Percentiles rank a stretch among this genome's conserved stretches.
Evolutionary conservation across 2,329 filamentous ascomycete genomes (phyloP).

Genomic region (Sarocladium kiliense): DNA sequence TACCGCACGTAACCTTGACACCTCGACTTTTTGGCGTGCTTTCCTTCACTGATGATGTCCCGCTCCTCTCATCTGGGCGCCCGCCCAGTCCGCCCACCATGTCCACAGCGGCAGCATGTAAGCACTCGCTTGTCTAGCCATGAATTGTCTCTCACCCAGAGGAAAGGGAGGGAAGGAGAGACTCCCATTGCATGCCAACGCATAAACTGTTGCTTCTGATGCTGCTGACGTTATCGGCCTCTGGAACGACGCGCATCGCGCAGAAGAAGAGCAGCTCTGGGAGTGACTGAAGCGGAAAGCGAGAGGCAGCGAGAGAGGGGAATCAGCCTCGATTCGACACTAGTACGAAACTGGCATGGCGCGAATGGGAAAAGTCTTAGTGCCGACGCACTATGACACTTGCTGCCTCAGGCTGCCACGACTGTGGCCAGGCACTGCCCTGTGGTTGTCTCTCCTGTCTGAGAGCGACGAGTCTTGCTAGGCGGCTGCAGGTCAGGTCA

Average conservation of each 20-base stretch:
- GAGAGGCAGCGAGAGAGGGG: constrained; percentile 4
- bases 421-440: background rate
- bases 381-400: constrained; percentile 6
- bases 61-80: constrained; percentile 8
- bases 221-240: background rate
- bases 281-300: constrained; percentile 8
- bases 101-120: background rate
- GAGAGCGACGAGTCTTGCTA: background rate
- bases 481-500: constrained; percentile 1
- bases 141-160: background rate
- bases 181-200: background rate
- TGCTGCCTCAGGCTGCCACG: constrained; percentile 2
- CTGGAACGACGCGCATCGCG: background rate
- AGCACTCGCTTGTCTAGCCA: constrained; percentile 2
- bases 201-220: background rate
- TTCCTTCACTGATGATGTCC: constrained; percentile 2
- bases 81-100: background rate
- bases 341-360: background rate
- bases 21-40: background rate
- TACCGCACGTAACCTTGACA: constrained; percentile 8
- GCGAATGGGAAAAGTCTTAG: background rate
- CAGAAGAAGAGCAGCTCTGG: constrained; percentile 2
- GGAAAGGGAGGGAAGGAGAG: background rate
- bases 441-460: background rate
- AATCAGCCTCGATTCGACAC: constrained; percentile 6